Evolutionary conservation across 2,329 filamentous ascomycete species (phyloP).

Genomic region (Pseudogymnoascus destructans): DNA sequence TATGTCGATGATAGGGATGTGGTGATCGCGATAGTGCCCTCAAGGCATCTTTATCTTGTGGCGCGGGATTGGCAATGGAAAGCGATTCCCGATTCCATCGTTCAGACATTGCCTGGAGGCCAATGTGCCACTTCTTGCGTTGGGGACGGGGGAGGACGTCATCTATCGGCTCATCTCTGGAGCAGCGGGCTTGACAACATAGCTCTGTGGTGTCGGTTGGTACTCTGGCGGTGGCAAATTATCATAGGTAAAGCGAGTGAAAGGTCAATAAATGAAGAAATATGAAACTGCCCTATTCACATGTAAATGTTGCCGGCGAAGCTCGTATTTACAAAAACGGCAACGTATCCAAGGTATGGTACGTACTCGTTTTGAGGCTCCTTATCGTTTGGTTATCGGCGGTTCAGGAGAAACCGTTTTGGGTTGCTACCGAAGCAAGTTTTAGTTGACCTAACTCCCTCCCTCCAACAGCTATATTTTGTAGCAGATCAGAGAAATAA

Average conservation of each 20-base stretch:
- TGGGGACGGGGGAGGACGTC: neutral
- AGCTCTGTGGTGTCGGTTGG: neutral
- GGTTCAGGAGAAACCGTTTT: neutral
- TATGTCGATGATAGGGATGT: slow-evolving; percentile 53
- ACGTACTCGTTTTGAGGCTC: slow-evolving; percentile 5
- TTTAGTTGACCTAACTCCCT: neutral
- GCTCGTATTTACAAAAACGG: slow-evolving; percentile 7
- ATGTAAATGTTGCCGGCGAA: slow-evolving; percentile 1
- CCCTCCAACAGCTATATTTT: neutral
- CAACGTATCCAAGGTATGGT: neutral
- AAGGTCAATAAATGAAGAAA: neutral
- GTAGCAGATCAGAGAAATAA: neutral
- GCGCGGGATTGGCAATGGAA: slow-evolving; percentile 15
- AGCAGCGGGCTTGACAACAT: neutral
- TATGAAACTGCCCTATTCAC: neutral
- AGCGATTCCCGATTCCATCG: slow-evolving; percentile 6
- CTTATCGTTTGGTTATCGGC: slow-evolving; percentile 1
- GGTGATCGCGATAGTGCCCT: slow-evolving; percentile 39
- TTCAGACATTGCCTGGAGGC: neutral
- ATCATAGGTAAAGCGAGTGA: slow-evolving; percentile 1
- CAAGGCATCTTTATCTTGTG: slow-evolving; percentile 17
- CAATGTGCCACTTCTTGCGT: slow-evolving; percentile 6
- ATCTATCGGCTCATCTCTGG: slow-evolving; percentile 1
- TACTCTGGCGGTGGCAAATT: neutral
- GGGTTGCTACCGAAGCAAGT: neutral